A percentile compares a stretch with the other conserved stretches of the same genome.
Evolutionary conservation across 1,284 basidiomycete species (phyloP).

Genomic region (Ceratobasidium sp.): DNA sequence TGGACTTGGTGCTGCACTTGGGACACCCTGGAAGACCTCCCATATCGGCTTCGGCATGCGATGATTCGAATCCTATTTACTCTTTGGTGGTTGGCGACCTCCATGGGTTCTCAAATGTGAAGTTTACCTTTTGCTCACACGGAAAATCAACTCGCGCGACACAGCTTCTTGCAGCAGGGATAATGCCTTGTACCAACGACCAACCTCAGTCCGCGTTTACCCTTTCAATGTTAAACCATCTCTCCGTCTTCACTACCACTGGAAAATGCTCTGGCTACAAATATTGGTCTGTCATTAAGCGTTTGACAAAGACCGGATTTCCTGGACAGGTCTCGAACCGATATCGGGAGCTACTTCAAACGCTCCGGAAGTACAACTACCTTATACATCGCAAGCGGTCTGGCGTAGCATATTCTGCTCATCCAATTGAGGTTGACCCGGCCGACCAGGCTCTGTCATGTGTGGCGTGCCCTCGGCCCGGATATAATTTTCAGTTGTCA

Average conservation of each 20-base stretch:
- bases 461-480: conserved; percentile 1
- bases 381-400: neutral
- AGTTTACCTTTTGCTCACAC: neutral
- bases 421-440: neutral
- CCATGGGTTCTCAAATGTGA: neutral
- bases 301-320: neutral
- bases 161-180: neutral
- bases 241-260: neutral
- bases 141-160: neutral
- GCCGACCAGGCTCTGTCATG: neutral
- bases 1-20: neutral
- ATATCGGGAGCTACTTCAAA: conserved; percentile 2
- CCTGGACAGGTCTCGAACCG: conserved; percentile 1
- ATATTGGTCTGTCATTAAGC: neutral
- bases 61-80: neutral
- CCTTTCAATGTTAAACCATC: neutral
- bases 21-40: neutral
- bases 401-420: neutral
- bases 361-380: neutral
- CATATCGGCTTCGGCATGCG: too few relatives aligned
- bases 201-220: neutral
- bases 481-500: neutral
- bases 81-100: neutral
- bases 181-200: neutral
- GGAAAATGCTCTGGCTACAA: neutral